Base-by-base conservation (phyloP, 2,329 filamentous ascomycete genomes). In the Alternaria brassicae region DNA sequence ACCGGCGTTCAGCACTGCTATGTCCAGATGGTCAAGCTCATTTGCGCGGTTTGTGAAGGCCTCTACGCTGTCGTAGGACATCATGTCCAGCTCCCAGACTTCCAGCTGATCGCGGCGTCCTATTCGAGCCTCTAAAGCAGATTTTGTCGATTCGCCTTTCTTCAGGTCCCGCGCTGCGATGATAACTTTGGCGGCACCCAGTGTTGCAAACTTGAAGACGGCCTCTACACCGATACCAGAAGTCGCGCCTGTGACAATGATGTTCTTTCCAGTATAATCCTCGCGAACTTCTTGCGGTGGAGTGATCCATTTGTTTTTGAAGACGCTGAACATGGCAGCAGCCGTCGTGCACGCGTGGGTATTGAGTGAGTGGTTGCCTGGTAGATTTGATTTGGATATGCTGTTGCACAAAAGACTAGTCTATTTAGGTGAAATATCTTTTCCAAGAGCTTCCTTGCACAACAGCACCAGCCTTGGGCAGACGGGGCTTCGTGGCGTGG, bases 231-330 rank as follows among this genome's bases (percentile, higher is more conserved):
- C 79, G 15, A 80, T 63, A n/a, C 79, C 79, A 2, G 69, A 72
- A 40, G 77, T 80, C 8, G 73, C 70, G 12, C 79, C 79, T 13
- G 78, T 85, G 5, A 85, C 78, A 28, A 85, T 79, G 54, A 82
- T 70, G 5, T 72, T 80, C 40, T 79, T 73, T 17, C 77, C 80
- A 8, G 62, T 62, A 27, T 75, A 78, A 13, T 76, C 72, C 28
- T 72, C 70, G 27, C 65, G 61, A 36, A 79, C 69, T 6, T 72
- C 56, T 55, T 73, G 57, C 6, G 79, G 80, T 6, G 73, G 72
- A 15, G 58, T 65, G 17, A 77, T 64, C 74, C 75, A 77, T 56
- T 75, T 77, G 49, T 67, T 61, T 42, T 66, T 72, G 52, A 77
- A 67, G n/a, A 74, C 48, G 3, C 60, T 63, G 40, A 69, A 34